Base-by-base conservation (phyloP, 768 basidiomycete genomes). In the Kondoa malvinella region DNA sequence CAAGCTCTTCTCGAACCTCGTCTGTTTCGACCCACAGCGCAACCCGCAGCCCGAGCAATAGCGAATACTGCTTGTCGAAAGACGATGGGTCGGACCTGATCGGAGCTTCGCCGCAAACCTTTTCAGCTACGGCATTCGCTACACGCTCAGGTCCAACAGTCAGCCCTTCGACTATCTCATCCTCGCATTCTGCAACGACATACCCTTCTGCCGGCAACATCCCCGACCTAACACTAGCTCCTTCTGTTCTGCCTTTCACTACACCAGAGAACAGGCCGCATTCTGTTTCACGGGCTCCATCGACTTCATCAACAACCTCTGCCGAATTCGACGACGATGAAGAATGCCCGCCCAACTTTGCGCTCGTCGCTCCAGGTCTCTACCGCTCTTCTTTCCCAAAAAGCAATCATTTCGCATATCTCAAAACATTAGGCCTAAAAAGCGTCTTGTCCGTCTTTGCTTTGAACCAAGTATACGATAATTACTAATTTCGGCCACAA, bases 381-480 rank as follows among this genome's bases (percentile, higher is more conserved):
- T 79, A 78, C 67, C 69, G 79, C 12, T 72, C 70, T 50, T 73
- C 73, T 12, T 79, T 78, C 65, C 79, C 79, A 1, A 75, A 74
- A 62, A 72, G 71, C 62, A 71, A 74, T 56, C 75, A 79, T 69
- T 79, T 78, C 56, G 60, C 68, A n/a, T 79, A 78, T 70, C 69
- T 79, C 71, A 73, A 75, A 68, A 73, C 73, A 21, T 64, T 79
- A 61, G 69, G 74, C 27, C 65, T 79, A 16, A 77, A 77, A 69
- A 79, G 76, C 16, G 77, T 79, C 56, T 63, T 79, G 77, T 78
- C 68, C 69, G 76, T 76, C 29, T 68, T 50, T 50, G n/a, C 21
- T 50, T 8, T 8, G 12, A 50, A 21, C 21, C 40, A 50, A 50
- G 12, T 8, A 21, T 21, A 50, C 40, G 21, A 8, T 8, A 50